Base-by-base conservation (phyloP, 2,329 filamentous ascomycete genomes). In the Colletotrichum filicis region DNA sequence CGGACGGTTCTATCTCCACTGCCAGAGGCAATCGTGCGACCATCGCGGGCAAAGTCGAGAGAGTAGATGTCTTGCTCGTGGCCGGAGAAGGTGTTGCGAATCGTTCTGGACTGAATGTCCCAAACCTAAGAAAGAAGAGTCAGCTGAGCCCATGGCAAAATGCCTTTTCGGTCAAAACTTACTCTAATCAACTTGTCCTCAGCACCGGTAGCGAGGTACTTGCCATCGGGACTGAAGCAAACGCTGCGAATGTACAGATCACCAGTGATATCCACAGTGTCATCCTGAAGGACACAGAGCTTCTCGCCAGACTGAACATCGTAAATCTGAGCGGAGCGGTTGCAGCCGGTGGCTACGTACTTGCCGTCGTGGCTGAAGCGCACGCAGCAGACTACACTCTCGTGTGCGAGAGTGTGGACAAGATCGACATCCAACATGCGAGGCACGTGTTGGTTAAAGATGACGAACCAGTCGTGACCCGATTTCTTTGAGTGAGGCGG, bases 21-120 rank as follows among this genome's bases (percentile, higher is more conserved):
- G 59, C 97, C 97, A 8, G 97, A 98, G 6, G 96, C 97, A 78
- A 99, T 98, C 71, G 95, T 95, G 66, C 95, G 93, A 49, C 96
- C 96, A 78, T 98, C 97, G 55, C 95, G 92, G 37, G 96, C 94
- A 83, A 98, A 99, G 83, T 98, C 97, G 5, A 98, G 88, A 5
- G 94, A 97, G 84, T 98, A 98, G 75, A 99, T 99, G 77, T 99
- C 97, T 83, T 99, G 96, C 83, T 99, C 97, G 83, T 99, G 97
- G 28, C 97, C 97, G n/a, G 92, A 89, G 84, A 99, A 98, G 52
- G 95, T 95, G 80, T 97, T 95, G 79, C 95, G 94, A 81, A 99
- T 98, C 9, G 91, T 92, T 77, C 95, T 90, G 69, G 87, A 89
- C 68, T 90, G 88, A 77, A 99, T 98, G 81, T 99, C 97, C 97